phyloP scores from a whole-genome alignment of 352 stramenopile species.

The Phytopythium vexans region DNA sequence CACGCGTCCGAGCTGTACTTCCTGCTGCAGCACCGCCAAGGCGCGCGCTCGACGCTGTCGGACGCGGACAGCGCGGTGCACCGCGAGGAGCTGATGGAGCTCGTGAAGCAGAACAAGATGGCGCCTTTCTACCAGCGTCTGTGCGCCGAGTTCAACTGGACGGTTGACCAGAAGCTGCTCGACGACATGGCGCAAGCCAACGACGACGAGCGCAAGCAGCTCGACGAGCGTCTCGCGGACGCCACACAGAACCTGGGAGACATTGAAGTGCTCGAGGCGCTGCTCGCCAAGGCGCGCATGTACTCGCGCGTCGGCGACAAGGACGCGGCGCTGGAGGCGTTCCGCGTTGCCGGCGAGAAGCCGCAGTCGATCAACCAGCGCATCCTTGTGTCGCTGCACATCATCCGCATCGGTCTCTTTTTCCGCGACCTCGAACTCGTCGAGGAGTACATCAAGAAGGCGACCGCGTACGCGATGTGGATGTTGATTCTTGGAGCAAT shows the following conservation, averaged over 20 bases:
- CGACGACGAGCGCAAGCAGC: slow-evolving; percentile 56
- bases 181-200: slow-evolving; percentile 57
- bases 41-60: slow-evolving; percentile 28
- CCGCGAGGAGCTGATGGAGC: slow-evolving; percentile 52
- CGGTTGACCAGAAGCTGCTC: slow-evolving; percentile 52
- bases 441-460: slow-evolving; percentile 87
- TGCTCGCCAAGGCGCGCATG: slow-evolving; percentile 93
- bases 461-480: slow-evolving; percentile 44
- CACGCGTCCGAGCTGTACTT: slow-evolving; percentile 70
- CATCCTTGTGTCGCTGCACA: slow-evolving; percentile 96
- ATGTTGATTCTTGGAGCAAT: background rate
- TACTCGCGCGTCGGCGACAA: slow-evolving; percentile 92
- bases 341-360: slow-evolving; percentile 89
- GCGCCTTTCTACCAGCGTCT: slow-evolving; percentile 76
- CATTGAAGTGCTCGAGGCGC: slow-evolving; percentile 96
- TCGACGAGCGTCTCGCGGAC: slow-evolving; percentile 89
- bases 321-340: slow-evolving; percentile 88
- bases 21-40: slow-evolving; percentile 70
- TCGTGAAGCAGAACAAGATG: slow-evolving; percentile 71
- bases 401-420: slow-evolving; percentile 87
- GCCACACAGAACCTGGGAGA: slow-evolving; percentile 96
- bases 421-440: slow-evolving; percentile 84
- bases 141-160: slow-evolving; percentile 71
- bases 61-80: slow-evolving; percentile 23
- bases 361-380: slow-evolving; percentile 97